Conservation (phyloP, 495 filamentous ascomycete species). For the Penicillium psychrofluorescens region DNA sequence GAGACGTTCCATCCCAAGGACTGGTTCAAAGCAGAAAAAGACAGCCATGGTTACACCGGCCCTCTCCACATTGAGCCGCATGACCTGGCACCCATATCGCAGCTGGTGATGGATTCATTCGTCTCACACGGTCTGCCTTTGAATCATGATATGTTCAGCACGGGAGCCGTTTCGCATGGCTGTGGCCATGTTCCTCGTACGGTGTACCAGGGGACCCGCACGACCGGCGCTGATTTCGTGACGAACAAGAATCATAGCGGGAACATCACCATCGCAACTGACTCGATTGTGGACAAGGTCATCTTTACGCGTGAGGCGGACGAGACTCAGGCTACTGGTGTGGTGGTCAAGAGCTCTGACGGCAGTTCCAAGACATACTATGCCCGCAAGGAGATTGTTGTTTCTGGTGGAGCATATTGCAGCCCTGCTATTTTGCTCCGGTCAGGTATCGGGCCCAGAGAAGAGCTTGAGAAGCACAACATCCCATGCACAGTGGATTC, state of each 20-base stretch:
- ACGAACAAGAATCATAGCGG: conserved; percentile 24
- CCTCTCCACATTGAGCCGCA: conserved; percentile 42
- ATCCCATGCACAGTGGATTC: conserved; percentile 41
- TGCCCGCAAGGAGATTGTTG: conserved; percentile 41
- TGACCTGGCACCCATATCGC: conserved; percentile 41
- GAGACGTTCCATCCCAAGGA: conserved; percentile 41
- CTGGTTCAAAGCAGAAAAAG: conserved; percentile 31
- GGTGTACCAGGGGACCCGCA: conserved; percentile 40
- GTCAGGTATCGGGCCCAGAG: conserved; percentile 45
- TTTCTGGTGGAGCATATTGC: conserved; percentile 49
- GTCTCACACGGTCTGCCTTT: conserved; percentile 36
- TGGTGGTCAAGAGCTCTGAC: conserved; percentile 13
- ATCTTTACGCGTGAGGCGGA: conserved; percentile 10
- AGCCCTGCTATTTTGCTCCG: conserved; percentile 50
- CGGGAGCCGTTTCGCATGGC: conserved; percentile 39
- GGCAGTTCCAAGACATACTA: conserved; percentile 21
- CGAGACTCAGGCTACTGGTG: conserved; percentile 19
- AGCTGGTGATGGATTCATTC: conserved; percentile 40
- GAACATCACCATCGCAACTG: conserved; percentile 31
- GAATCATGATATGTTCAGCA: conserved; percentile 44
- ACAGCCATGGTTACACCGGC: conserved; percentile 37
- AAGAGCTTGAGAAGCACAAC: conserved; percentile 36
- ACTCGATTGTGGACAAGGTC: conserved; percentile 31
- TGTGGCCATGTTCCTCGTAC: conserved; percentile 46
- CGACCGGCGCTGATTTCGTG: conserved; percentile 41